These are phyloP conservation scores for Urochloa ruziziensis DNA, from an alignment of 176 grass and related monocot species.

Conservation along the genomic window DNA sequence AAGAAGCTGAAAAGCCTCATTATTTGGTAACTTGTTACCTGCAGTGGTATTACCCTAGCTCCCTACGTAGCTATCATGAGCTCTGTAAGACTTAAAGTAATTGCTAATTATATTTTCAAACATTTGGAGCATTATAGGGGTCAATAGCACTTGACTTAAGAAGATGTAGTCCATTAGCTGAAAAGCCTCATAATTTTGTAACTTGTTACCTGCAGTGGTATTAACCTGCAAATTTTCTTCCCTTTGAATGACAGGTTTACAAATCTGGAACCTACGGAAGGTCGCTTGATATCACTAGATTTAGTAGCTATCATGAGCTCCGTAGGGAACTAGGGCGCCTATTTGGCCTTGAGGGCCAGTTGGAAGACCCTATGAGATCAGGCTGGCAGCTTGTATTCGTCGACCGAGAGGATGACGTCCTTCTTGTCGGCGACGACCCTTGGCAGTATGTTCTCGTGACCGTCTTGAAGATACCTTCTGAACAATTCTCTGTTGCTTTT, in stretches of 20 bases:
- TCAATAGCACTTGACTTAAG: neutral
- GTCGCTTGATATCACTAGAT: slow-evolving; percentile 87
- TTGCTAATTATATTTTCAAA: neutral
- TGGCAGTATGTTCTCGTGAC: slow-evolving; percentile 71
- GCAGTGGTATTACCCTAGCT: no score
- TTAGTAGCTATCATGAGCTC: slow-evolving; percentile 83
- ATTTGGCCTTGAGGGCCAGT: slow-evolving; percentile 90
- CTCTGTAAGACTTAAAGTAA: neutral
- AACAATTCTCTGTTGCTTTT: neutral
- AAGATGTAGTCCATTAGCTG: neutral
- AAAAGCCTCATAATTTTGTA: neutral
- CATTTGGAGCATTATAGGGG: neutral
- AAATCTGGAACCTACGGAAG: slow-evolving; percentile 90
- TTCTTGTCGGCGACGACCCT: slow-evolving; percentile 90
- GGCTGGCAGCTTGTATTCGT: slow-evolving; percentile 99
- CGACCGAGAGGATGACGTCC: slow-evolving; percentile 89
- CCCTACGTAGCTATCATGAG: no score
- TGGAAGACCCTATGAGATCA: slow-evolving; percentile 99
- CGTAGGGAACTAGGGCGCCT: slow-evolving; percentile 79
- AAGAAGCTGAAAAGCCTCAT: no score
- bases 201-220: neutral
- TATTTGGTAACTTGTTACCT: no score
- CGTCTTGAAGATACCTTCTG: neutral
- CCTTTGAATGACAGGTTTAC: slow-evolving; percentile 63
- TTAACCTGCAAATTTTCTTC: slow-evolving; percentile 15